A percentile compares a stretch with the other conserved stretches of the same genome.
These are phyloP conservation scores for Hypoxylon sp. DNA, from an alignment of 2,329 filamentous ascomycete species.

Conservation along the genomic window DNA sequence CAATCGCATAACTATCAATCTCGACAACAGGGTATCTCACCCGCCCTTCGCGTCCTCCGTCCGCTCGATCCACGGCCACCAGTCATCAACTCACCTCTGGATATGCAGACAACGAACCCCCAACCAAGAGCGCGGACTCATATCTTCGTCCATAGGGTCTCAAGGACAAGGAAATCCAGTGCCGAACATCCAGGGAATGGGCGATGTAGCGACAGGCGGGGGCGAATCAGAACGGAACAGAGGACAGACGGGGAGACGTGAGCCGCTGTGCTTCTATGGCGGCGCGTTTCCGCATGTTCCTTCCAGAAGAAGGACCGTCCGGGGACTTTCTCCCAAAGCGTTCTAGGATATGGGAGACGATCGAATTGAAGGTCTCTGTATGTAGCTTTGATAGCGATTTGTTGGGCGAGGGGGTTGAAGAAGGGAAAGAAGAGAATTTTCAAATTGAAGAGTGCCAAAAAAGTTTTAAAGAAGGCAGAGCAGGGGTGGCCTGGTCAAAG, in stretches of 20 bases:
- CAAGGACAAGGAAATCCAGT: constrained; percentile 47
- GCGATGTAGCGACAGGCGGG: constrained; percentile 62
- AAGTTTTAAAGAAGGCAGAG: constrained; percentile 9
- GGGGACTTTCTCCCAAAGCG: constrained; percentile 99
- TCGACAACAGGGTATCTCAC: constrained; percentile 82
- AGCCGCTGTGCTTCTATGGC: constrained; percentile 99
- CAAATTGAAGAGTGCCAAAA: constrained; percentile 16
- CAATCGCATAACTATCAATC: constrained; percentile 99
- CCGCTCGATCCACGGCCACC: constrained; percentile 54
- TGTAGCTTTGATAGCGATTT: constrained; percentile 99
- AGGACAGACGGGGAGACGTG: constrained; percentile 71
- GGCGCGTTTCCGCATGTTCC: constrained; percentile 92
- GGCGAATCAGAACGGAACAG: constrained; percentile 54
- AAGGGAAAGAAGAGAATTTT: constrained; percentile 50
- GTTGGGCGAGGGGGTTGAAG: constrained; percentile 89
- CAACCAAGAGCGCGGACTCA: constrained; percentile 75
- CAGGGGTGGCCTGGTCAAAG: constrained; percentile 21
- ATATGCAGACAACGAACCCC: constrained; percentile 37
- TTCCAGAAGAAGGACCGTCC: constrained; percentile 75
- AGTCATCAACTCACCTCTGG: constrained; percentile 46
- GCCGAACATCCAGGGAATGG: constrained; percentile 37
- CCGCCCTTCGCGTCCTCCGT: constrained; percentile 60
- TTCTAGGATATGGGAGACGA: constrained; percentile 53
- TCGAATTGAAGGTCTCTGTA: constrained; percentile 77
- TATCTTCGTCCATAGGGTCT: constrained; percentile 84